Conservation (phyloP, 116 monocot genomes). For the Thalassia testudinum region DNA sequence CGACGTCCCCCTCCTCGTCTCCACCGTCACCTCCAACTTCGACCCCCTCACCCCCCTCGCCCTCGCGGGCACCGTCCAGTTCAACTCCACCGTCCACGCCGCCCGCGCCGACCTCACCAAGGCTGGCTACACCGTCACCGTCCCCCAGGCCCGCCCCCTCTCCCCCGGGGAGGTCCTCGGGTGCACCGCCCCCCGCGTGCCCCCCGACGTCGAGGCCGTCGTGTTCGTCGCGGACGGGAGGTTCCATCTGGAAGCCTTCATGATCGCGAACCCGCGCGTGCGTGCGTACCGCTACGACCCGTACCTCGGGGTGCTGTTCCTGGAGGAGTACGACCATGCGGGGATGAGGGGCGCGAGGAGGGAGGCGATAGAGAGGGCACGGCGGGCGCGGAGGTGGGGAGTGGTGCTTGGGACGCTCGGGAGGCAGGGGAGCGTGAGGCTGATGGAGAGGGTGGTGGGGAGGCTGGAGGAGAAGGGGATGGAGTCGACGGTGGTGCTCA, state of each 20-base stretch:
- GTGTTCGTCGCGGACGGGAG: conserved; percentile 89
- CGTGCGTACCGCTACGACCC: conserved; percentile 80
- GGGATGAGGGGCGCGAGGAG: conserved; percentile 83
- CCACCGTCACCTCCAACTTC: conserved; percentile 31
- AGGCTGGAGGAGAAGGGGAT: conserved; percentile 72
- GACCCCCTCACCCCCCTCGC: conserved; percentile 23
- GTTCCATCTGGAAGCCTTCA: conserved; percentile 96
- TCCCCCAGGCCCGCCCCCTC: conserved; percentile 86
- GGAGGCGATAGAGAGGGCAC: conserved; percentile 38
- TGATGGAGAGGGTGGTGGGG: conserved; percentile 60
- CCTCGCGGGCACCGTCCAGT: conserved; percentile 85
- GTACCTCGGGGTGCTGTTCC: conserved; percentile 42
- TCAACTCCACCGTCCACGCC: conserved; percentile 60
- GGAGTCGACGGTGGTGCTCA: conserved; percentile 78
- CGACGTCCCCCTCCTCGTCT: conserved; percentile 33
- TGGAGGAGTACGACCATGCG: conserved; percentile 76
- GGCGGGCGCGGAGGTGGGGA: conserved; percentile 67
- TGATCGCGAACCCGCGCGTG: conserved; percentile 88
- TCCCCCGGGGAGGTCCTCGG: conserved; percentile 91
- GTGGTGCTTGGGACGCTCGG: conserved; percentile 84
- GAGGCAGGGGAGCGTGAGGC: conserved; percentile 73
- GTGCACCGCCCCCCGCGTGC: conserved; percentile 64
- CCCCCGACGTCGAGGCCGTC: conserved; percentile 27
- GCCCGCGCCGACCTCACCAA: conserved; percentile 25
- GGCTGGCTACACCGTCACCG: conserved; percentile 39